These are phyloP conservation scores for Sugiyamaella qingdaonensis DNA, from an alignment of 805 yeast species.

Conservation along the genomic window DNA sequence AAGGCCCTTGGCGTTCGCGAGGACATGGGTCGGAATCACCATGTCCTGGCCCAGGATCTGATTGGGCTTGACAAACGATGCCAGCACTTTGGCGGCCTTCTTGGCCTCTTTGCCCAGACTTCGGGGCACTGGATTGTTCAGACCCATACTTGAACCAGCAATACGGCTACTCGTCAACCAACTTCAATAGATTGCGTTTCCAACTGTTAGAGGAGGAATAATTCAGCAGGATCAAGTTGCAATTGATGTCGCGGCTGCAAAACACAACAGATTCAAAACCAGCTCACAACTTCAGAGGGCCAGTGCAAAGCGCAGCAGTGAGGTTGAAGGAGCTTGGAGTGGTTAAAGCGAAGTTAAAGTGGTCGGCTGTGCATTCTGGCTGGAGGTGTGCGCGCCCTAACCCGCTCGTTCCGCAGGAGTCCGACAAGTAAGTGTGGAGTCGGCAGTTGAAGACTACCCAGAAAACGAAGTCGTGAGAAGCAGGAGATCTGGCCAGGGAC, in stretches of 20 bases:
- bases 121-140: slow-evolving; percentile 94
- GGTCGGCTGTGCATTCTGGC: neutral
- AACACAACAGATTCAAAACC: neutral
- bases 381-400: neutral
- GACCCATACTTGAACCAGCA: slow-evolving; percentile 36
- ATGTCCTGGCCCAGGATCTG: slow-evolving; percentile 83
- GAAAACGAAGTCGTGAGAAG: no score
- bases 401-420: neutral
- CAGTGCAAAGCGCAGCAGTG: neutral
- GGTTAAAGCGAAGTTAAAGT: neutral
- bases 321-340: neutral
- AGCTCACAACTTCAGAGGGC: neutral
- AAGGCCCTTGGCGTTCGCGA: slow-evolving; percentile 87
- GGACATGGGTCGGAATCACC: slow-evolving; percentile 83
- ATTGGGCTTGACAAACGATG: slow-evolving; percentile 91
- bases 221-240: no score
- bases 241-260: no score
- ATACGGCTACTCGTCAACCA: neutral
- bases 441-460: no score
- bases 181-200: no score
- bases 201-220: no score
- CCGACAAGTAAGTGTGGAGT: neutral
- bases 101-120: slow-evolving; percentile 82
- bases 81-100: slow-evolving; percentile 87
- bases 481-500: no score